Conservation (phyloP, 1,139 yeast genomes). For the Kurtzmaniella quercitrusa region DNA sequence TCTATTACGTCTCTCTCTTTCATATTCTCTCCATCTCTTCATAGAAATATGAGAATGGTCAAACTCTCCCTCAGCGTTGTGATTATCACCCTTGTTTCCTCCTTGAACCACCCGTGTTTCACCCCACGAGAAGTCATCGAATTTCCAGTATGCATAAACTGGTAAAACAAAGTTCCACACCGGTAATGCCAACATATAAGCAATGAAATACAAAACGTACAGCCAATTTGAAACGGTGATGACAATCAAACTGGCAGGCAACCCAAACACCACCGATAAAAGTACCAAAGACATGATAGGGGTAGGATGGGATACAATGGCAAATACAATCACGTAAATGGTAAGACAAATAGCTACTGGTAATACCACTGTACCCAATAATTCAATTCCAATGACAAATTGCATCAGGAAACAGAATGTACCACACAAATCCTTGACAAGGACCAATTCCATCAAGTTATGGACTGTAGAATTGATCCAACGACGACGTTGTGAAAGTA, state of each 20-base stretch:
- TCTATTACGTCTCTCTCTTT: slow-evolving; percentile 51
- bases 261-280: slow-evolving; percentile 78
- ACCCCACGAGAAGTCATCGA: slow-evolving; percentile 98
- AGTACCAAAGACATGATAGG: slow-evolving; percentile 77
- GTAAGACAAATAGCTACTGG: slow-evolving; percentile 93
- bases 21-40: slow-evolving; percentile 95
- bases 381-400: slow-evolving; percentile 81
- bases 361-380: slow-evolving; percentile 84
- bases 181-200: slow-evolving; percentile 81
- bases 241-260: slow-evolving; percentile 86
- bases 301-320: slow-evolving; percentile 78
- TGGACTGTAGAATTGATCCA: slow-evolving; percentile 99
- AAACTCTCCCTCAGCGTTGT: slow-evolving; percentile 70
- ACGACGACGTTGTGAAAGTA: slow-evolving; percentile 93
- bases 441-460: slow-evolving; percentile 83
- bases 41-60: slow-evolving; percentile 83
- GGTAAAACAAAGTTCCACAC: slow-evolving; percentile 95
- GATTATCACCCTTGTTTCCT: slow-evolving; percentile 65
- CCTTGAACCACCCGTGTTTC: slow-evolving; percentile 87
- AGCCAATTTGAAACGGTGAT: slow-evolving; percentile 78
- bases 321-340: slow-evolving; percentile 69
- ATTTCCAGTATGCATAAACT: slow-evolving; percentile 88
- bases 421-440: slow-evolving; percentile 91
- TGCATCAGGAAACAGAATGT: slow-evolving; percentile 98
- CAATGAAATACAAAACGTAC: slow-evolving; percentile 76